phyloP scores from a whole-genome alignment of 2,329 filamentous ascomycete species.

The Phaeosphaeriaceae sp. region DNA sequence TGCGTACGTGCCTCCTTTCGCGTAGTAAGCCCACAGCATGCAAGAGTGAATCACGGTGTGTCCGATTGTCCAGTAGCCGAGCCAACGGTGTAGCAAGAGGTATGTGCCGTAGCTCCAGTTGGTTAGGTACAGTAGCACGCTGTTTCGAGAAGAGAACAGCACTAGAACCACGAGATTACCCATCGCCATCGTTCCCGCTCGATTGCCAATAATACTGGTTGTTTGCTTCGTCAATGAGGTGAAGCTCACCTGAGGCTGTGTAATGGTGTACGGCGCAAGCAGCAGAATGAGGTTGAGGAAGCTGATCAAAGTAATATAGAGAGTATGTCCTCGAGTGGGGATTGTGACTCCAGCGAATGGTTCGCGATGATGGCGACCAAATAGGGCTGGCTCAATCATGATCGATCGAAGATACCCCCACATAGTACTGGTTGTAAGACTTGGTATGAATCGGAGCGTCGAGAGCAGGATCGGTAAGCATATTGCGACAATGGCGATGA shows the following conservation, averaged over 20 bases:
- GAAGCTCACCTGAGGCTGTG: conserved; percentile 7
- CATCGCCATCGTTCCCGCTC: conserved; percentile 39
- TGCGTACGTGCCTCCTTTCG: conserved; percentile 32
- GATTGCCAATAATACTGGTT: conserved; percentile 45
- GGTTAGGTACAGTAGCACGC: conserved; percentile 57
- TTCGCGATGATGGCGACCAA: conserved; percentile 14
- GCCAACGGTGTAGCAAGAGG: conserved; percentile 53
- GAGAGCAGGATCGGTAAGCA: conserved; percentile 14
- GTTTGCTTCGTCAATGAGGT: conserved; percentile 51
- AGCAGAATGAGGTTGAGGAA: conserved; percentile 15
- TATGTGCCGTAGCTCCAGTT: conserved; percentile 60
- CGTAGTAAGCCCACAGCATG: conserved; percentile 49
- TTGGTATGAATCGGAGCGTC: conserved; percentile 9
- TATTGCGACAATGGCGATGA: conserved; percentile 15
- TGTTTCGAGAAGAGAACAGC: conserved; percentile 58
- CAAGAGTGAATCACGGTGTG: conserved; percentile 58
- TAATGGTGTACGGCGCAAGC: conserved; percentile 9
- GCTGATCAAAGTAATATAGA: conserved; percentile 49
- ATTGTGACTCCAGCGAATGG: conserved; percentile 30
- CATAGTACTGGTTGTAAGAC: conserved; percentile 17
- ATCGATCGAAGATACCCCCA: conserved; percentile 32
- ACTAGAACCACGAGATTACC: conserved; percentile 53
- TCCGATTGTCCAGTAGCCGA: conserved; percentile 51
- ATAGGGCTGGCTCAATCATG: conserved; percentile 14
- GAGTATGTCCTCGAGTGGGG: conserved; percentile 53